These are phyloP conservation scores for Magnusiomyces magnusii DNA, from an alignment of 1,139 yeast species.

Conservation along the genomic window DNA sequence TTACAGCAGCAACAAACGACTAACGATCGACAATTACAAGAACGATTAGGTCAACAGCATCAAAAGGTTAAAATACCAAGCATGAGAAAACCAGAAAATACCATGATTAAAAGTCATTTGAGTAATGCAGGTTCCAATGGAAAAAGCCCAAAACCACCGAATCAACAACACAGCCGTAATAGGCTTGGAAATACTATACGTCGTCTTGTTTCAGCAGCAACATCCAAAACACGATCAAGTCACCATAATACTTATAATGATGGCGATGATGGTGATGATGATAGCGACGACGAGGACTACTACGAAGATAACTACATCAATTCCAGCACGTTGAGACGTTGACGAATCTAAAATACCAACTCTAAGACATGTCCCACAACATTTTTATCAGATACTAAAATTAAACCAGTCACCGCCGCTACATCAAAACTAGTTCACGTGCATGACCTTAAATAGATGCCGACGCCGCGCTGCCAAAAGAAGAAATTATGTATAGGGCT, in stretches of 20 bases:
- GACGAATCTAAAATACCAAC: too few species aligned
- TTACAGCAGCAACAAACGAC: background rate
- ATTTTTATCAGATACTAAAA: too few species aligned
- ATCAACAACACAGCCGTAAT: background rate
- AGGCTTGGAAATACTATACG: background rate
- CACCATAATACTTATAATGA: too few species aligned
- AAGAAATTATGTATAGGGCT: too few species aligned
- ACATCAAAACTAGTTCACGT: too few species aligned
- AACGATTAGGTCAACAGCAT: background rate
- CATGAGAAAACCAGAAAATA: background rate
- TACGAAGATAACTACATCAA: background rate
- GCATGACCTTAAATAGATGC: too few species aligned
- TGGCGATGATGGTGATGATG: background rate
- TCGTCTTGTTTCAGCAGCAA: background rate
- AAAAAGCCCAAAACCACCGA: background rate
- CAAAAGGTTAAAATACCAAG: background rate
- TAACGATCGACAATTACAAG: background rate
- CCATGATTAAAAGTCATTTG: background rate
- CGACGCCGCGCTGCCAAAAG: too few species aligned
- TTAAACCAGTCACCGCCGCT: too few species aligned
- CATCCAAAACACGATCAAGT: background rate
- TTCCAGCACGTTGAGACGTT: background rate
- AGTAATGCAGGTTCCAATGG: background rate
- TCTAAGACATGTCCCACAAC: too few species aligned
- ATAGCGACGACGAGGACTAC: background rate